Conservation (phyloP, 2,329 filamentous ascomycete species). For the Biscogniauxia sp. region DNA sequence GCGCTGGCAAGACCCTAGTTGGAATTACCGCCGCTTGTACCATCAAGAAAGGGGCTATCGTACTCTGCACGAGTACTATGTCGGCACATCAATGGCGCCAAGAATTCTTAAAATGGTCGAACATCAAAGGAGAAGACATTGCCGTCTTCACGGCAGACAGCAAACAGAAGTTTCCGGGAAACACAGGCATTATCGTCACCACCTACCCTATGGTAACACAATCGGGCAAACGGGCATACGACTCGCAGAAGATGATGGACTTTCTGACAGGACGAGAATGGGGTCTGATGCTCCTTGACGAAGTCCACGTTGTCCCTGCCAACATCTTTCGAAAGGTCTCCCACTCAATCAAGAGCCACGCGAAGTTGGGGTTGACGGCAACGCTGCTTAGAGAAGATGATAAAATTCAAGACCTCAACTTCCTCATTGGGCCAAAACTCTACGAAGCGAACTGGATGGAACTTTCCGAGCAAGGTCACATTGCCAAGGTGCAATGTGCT, state of each 20-base stretch:
- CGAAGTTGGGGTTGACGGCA: slow-evolving; percentile 90
- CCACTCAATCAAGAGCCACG: slow-evolving; percentile 88
- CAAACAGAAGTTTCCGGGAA: slow-evolving; percentile 79
- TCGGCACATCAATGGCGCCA: slow-evolving; percentile 95
- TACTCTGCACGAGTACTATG: slow-evolving; percentile 96
- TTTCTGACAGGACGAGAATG: slow-evolving; percentile 88
- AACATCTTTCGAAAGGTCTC: slow-evolving; percentile 96
- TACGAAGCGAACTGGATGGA: slow-evolving; percentile 99
- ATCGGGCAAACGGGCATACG: slow-evolving; percentile 80
- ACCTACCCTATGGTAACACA: slow-evolving; percentile 99
- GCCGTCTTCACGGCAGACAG: slow-evolving; percentile 93
- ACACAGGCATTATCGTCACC: slow-evolving; percentile 93
- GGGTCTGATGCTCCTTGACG: slow-evolving; percentile 95
- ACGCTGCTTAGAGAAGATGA: slow-evolving; percentile 95
- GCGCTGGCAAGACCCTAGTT: slow-evolving; percentile 93
- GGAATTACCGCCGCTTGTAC: slow-evolving; percentile 98
- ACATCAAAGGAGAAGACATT: slow-evolving; percentile 89
- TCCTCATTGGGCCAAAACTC: slow-evolving; percentile 93
- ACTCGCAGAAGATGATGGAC: slow-evolving; percentile 96
- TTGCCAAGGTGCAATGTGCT: slow-evolving; percentile 94
- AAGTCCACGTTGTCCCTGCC: slow-evolving; percentile 96
- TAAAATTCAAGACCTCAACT: slow-evolving; percentile 97
- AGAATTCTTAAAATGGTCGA: slow-evolving; percentile 98
- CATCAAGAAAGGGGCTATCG: slow-evolving; percentile 93
- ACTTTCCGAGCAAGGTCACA: slow-evolving; percentile 92